Evolutionary conservation across 345 rosid genomes (phyloP).

Genomic region (Boechera stricta): DNA sequence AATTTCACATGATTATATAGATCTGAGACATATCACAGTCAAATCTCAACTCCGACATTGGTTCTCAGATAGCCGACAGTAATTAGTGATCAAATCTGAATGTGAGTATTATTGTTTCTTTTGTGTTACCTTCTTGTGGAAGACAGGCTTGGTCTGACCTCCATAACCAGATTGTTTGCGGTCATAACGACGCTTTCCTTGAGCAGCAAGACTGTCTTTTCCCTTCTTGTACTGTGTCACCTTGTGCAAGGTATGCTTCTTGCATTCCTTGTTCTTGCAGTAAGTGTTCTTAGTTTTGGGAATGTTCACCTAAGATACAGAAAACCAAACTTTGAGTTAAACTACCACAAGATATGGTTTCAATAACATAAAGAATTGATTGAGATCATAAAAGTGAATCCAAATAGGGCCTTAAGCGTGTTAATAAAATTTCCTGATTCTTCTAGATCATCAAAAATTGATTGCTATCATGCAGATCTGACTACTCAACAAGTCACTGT

Average conservation of each 20-base stretch:
- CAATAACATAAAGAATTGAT: neutral
- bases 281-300: slow-evolving; percentile 88
- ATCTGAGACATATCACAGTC: neutral
- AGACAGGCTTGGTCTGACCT: slow-evolving; percentile 91
- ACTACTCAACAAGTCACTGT: neutral
- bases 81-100: too few species aligned
- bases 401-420: neutral
- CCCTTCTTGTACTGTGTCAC: slow-evolving; percentile 93
- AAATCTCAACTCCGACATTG: neutral
- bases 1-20: neutral
- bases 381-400: neutral
- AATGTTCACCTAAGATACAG: slow-evolving; percentile 65
- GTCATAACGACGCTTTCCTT: slow-evolving; percentile 88
- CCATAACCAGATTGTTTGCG: slow-evolving; percentile 91
- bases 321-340: neutral
- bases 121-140: slow-evolving; percentile 77
- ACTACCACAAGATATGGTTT: neutral
- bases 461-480: neutral
- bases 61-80: neutral
- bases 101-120: neutral
- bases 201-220: slow-evolving; percentile 85
- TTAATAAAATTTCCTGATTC: neutral
- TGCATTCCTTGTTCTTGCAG: slow-evolving; percentile 88
- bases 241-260: slow-evolving; percentile 88
- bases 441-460: neutral